Percentiles rank a stretch among this genome's conserved stretches.
Conservation (phyloP, 192 early-diverging fungal species). For the Mycoemilia scoparia region DNA sequence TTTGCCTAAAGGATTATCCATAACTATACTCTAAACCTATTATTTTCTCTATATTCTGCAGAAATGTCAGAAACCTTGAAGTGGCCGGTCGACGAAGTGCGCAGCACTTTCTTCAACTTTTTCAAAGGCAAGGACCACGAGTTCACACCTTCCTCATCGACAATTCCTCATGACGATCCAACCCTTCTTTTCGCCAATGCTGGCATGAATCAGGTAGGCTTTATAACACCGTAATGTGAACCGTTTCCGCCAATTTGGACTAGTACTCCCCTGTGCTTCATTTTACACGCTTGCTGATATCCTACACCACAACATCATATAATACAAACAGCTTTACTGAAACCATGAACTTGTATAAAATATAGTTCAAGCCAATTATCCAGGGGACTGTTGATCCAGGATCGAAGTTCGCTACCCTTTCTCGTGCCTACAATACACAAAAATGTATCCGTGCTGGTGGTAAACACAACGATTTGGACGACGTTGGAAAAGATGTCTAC, state of each 20-base stretch:
- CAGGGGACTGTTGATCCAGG: conserved; percentile 88
- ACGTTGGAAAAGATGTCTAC: conserved; percentile 95
- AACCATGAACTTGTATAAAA: too few species aligned
- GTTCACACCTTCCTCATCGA: conserved; percentile 73
- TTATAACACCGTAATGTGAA: too few species aligned
- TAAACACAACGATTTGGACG: conserved; percentile 98
- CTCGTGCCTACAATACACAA: conserved; percentile 87
- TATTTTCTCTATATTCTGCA: conserved; percentile 1
- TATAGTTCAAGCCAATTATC: conserved; percentile 96
- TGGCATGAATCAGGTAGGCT: conserved; percentile 97
- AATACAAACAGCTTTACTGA: background rate
- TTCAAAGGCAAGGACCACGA: conserved; percentile 54
- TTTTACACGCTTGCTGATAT: too few species aligned
- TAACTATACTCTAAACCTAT: too few species aligned
- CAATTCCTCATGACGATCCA: conserved; percentile 89
- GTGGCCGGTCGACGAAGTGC: conserved; percentile 69
- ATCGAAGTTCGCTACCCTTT: conserved; percentile 76
- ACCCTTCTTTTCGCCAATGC: conserved; percentile 92
- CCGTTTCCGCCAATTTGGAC: too few species aligned
- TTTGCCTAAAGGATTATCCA: too few species aligned
- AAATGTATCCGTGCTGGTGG: conserved; percentile 99
- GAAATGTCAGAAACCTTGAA: conserved; percentile 14
- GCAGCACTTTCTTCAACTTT: conserved; percentile 75
- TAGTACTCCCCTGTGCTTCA: background rate
- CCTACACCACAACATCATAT: too few species aligned